These are phyloP conservation scores for Antrodiella citrinella DNA, from an alignment of 768 basidiomycete species.

Conservation along the genomic window DNA sequence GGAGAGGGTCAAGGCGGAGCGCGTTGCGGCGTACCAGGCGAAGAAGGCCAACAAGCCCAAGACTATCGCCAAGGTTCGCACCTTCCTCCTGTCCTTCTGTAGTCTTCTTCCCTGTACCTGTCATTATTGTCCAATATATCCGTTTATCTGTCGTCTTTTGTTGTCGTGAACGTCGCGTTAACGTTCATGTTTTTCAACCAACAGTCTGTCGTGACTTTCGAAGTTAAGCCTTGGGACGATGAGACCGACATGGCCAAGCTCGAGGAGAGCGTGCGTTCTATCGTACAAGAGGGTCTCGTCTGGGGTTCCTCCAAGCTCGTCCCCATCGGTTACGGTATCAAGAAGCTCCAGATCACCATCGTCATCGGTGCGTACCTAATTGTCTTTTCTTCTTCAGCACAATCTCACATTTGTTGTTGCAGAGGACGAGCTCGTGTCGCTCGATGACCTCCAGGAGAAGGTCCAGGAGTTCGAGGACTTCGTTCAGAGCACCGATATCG, in stretches of 20 bases:
- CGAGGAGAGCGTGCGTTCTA: slow-evolving; percentile 76
- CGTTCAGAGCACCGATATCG: slow-evolving; percentile 86
- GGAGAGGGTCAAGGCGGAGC: slow-evolving; percentile 68
- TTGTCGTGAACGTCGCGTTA: not conserved
- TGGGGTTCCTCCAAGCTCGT: slow-evolving; percentile 96
- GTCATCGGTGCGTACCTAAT: slow-evolving; percentile 35
- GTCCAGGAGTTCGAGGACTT: slow-evolving; percentile 79
- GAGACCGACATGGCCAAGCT: slow-evolving; percentile 93
- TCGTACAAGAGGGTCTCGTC: slow-evolving; percentile 84
- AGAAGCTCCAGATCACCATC: slow-evolving; percentile 74
- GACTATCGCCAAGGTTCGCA: slow-evolving; percentile 72
- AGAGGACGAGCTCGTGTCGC: slow-evolving; percentile 95
- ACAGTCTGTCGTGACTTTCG: slow-evolving; percentile 94
- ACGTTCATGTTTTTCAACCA: not conserved
- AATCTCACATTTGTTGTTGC: slow-evolving; percentile 7
- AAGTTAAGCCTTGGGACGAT: slow-evolving; percentile 99
- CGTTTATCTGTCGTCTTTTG: not conserved
- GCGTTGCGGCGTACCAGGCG: slow-evolving; percentile 86
- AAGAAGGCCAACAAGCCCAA: slow-evolving; percentile 93
- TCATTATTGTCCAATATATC: slow-evolving; percentile 5
- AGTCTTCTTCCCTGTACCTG: not conserved
- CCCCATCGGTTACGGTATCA: slow-evolving; percentile 88
- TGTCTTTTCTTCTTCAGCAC: no score
- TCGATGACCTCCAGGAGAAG: slow-evolving; percentile 91
- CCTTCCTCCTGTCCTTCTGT: not conserved